phyloP scores from a whole-genome alignment of 2,329 filamentous ascomycete genomes.

The Clonostachys rosea region DNA sequence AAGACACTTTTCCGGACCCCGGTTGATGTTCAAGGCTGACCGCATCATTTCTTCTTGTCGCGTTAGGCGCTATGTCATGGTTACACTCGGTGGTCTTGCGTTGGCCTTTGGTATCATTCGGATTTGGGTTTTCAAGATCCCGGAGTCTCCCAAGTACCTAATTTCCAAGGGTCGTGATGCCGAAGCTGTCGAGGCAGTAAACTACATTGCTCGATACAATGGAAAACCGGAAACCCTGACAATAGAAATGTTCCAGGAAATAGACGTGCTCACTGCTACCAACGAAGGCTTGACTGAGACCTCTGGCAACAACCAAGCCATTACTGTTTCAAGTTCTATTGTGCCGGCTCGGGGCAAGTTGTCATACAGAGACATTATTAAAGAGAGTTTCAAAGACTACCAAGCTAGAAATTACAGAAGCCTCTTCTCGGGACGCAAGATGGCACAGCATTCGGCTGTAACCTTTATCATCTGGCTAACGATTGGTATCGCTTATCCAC shows the following conservation, averaged over 20 bases:
- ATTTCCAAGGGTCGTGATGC: slow-evolving; percentile 34
- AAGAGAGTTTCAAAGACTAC: slow-evolving; percentile 18
- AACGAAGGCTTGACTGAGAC: neutral
- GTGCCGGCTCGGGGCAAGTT: slow-evolving; percentile 4
- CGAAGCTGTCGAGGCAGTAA: slow-evolving; percentile 38
- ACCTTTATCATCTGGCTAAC: slow-evolving; percentile 36
- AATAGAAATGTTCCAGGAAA: slow-evolving; percentile 20
- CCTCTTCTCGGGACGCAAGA: slow-evolving; percentile 21
- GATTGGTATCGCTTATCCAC: slow-evolving; percentile 38
- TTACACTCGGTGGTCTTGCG: slow-evolving; percentile 31
- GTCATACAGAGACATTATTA: slow-evolving; percentile 8
- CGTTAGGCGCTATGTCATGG: slow-evolving; percentile 30
- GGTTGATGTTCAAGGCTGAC: neutral
- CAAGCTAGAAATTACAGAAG: slow-evolving; percentile 17
- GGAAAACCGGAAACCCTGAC: slow-evolving; percentile 21
- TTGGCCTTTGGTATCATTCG: slow-evolving; percentile 31
- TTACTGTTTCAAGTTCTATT: no score
- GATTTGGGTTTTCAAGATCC: slow-evolving; percentile 33
- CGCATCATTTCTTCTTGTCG: neutral
- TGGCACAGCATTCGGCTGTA: slow-evolving; percentile 24
- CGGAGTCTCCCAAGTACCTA: slow-evolving; percentile 35
- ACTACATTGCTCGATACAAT: slow-evolving; percentile 32
- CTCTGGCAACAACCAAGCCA: neutral
- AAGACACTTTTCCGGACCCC: neutral
- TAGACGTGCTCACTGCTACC: slow-evolving; percentile 6